Evolutionary conservation across 148 eudicot species (phyloP), one percentile per base, ranked within the genome.

Genomic region (Heliosperma pusillum): DNA sequence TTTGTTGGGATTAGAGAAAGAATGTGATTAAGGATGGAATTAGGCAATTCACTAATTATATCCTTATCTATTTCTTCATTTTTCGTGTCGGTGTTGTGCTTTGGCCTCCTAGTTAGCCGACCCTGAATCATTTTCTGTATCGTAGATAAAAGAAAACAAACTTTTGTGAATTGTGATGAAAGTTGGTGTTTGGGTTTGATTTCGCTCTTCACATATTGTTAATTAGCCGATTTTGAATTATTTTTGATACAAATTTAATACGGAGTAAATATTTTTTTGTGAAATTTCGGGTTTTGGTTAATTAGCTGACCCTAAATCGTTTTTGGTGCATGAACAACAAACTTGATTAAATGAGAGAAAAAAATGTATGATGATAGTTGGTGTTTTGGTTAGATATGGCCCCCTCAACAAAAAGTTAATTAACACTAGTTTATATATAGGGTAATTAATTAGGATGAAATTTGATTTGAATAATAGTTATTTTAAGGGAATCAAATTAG

Each of bases 11-110:
- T 47, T 15, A 69, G 19, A 12, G 84, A 78, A 9, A 82, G 69
- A 27, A 82, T 78, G 12, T 19, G 76, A 75, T 78, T 72, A 22
- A 82, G 79, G 30, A 82, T 27, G 30, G 79, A 74, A 65, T 82
- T 72, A 0, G 84, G 84, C 15, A 82, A 59, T 21, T 69, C 69
- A 67, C 63, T 70, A 10, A 82, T 71, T 36, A 52, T 65, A 19
- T 81, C 83, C 17, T 57, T 12, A 27, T 62, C 13, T 5, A 22
- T 55, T 53, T 62, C 71, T 17, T 27, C 53, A 3, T 69, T 64
- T 20, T 25, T 47, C 45, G 22, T 59, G 12, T 24, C 2, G 22
- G 40, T 36, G 0, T n/a, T 10, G 58, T 44, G 40, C n/a, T 65
- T 70, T 50, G 60, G 16, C 36, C 27, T 69, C 57, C 45, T 47